Evolutionary conservation across 1,139 yeast genomes (phyloP), one percentile per base, ranked within the genome.

Genomic region (Pichia sp.): DNA sequence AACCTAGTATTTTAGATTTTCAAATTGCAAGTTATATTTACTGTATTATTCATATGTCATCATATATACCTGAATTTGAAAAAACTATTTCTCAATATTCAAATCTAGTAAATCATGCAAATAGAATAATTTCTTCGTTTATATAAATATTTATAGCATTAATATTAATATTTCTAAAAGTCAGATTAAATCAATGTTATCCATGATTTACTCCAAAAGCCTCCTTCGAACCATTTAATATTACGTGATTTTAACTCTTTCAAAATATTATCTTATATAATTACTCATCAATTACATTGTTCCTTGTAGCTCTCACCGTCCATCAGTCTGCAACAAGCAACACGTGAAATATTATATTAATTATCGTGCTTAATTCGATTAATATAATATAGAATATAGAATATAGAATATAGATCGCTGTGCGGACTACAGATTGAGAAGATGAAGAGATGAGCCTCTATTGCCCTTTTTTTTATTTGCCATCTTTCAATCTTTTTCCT

Each of bases 11-110:
- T n/a, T 49, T 61, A 37, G 65, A 62, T 47, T 55, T 57, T 48
- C 62, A 62, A 47, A 43, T 62, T 29, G 62, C 65, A 10, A 57
- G 58, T 27, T 56, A 50, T 32, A 34, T 56, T 1, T 57, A 59
- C 38, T 55, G 58, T 34, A 48, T 50, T n/a, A 29, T 42, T 1
- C 26, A 34, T 26, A 30, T 52, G 30, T 36, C 55, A 6, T 8
- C 33, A 28, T 10, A 35, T 10, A 34, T 48, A 3, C 45, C 43
- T 4, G 4, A 33, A 1, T 48, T 52, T 8, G 5, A 28, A 7
- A 27, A 44, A 28, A 26, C 44, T 5, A 28, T 46, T 5, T 36
- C 44, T 2, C 43, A 40, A n/a, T 42, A 41, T 35, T 38, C 28
- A 11, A 36, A 28, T 25, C 30, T 52, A 7, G 3, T 42, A 7